Evolutionary conservation across 2,329 filamentous ascomycete genomes (phyloP).

Genomic region (Clonostachys rhizophaga): DNA sequence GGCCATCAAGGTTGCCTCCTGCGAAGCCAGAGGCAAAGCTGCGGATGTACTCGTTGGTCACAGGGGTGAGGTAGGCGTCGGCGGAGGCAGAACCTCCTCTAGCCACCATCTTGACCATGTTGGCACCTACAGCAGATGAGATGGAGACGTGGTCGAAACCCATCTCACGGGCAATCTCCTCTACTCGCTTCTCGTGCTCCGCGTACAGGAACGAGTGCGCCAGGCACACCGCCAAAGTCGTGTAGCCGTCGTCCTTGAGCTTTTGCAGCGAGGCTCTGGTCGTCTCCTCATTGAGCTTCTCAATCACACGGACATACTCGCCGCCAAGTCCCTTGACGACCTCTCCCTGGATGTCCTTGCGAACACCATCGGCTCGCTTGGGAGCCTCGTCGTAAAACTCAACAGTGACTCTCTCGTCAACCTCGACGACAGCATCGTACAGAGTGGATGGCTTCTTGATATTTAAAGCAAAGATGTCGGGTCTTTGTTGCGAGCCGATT

Average conservation of each 20-base stretch:
- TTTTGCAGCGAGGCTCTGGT: slow-evolving; percentile 52
- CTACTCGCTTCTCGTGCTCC: background rate
- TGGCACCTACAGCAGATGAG: slow-evolving; percentile 63
- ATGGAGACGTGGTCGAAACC: slow-evolving; percentile 43
- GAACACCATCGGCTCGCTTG: slow-evolving; percentile 13
- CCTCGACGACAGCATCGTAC: slow-evolving; percentile 65
- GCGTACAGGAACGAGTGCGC: slow-evolving; percentile 64
- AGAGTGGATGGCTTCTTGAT: slow-evolving; percentile 65
- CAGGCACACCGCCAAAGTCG: slow-evolving; percentile 50
- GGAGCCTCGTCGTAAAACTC: slow-evolving; percentile 73
- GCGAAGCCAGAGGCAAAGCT: slow-evolving; percentile 60
- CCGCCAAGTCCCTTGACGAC: slow-evolving; percentile 63
- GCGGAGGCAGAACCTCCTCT: slow-evolving; percentile 64
- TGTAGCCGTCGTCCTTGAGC: slow-evolving; percentile 57
- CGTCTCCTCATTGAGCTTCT: slow-evolving; percentile 46
- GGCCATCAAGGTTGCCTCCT: slow-evolving; percentile 18
- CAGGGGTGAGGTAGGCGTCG: slow-evolving; percentile 68
- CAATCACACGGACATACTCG: slow-evolving; percentile 63
- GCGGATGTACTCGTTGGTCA: slow-evolving; percentile 64
- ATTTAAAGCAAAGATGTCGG: slow-evolving; percentile 68
- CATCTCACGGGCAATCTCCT: background rate
- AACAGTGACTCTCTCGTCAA: slow-evolving; percentile 68
- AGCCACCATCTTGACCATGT: slow-evolving; percentile 63
- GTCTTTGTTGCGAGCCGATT: slow-evolving; percentile 70
- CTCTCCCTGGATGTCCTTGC: slow-evolving; percentile 35